Evolutionary conservation across 805 yeast species (phyloP).

Genomic region (Candida golubevii): DNA sequence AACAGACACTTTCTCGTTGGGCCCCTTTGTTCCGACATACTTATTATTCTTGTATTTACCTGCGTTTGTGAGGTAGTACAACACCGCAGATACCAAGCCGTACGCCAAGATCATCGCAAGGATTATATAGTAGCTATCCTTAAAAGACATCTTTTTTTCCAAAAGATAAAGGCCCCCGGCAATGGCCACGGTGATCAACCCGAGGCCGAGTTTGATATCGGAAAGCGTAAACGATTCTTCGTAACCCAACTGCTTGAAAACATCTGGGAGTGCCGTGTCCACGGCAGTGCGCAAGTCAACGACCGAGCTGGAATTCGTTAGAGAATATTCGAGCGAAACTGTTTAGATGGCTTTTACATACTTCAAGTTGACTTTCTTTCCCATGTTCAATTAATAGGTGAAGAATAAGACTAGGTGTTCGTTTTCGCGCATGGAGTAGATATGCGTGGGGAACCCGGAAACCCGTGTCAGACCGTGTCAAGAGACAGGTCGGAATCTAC

Average conservation of each 20-base stretch:
- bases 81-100: slow-evolving; percentile 29
- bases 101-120: slow-evolving; percentile 35
- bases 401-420: neutral
- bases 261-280: slow-evolving; percentile 45
- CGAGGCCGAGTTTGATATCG: slow-evolving; percentile 48
- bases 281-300: slow-evolving; percentile 44
- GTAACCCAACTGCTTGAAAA: slow-evolving; percentile 42
- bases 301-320: slow-evolving; percentile 34
- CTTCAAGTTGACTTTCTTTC: slow-evolving; percentile 24
- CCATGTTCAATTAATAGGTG: slow-evolving; percentile 8
- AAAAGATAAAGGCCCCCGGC: slow-evolving; percentile 44
- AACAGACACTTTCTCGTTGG: slow-evolving; percentile 33
- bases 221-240: slow-evolving; percentile 41
- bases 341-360: slow-evolving; percentile 13
- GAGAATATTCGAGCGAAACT: neutral
- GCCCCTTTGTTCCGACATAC: slow-evolving; percentile 39
- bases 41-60: slow-evolving; percentile 41
- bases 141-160: slow-evolving; percentile 46
- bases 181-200: slow-evolving; percentile 42
- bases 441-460: neutral
- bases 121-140: slow-evolving; percentile 34
- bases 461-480: too few relatives aligned
- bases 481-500: too few relatives aligned
- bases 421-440: neutral
- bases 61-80: slow-evolving; percentile 30